Percentiles rank a stretch among this genome's conserved stretches.
Evolutionary conservation across 495 filamentous ascomycete species (phyloP).

Genomic region (Daldinia vernicosa): DNA sequence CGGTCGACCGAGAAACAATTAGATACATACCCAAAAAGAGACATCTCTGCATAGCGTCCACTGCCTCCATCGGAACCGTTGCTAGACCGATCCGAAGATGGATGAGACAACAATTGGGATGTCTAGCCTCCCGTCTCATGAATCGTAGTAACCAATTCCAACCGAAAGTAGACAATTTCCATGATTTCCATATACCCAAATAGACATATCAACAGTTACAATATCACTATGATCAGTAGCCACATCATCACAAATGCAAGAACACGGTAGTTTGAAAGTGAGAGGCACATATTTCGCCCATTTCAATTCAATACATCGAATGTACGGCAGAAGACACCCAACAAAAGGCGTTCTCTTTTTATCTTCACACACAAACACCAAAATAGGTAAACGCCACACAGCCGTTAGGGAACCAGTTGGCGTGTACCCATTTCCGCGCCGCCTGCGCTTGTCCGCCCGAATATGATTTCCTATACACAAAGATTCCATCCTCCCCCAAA

Average conservation of each 20-base stretch:
- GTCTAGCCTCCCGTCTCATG: neutral
- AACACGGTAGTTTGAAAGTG: conserved; percentile 24
- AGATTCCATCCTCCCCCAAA: conserved; percentile 16
- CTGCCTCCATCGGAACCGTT: neutral
- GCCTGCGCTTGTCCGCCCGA: conserved; percentile 21
- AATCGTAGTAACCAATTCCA: neutral
- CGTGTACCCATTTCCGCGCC: conserved; percentile 25
- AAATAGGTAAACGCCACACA: conserved; percentile 34
- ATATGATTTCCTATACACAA: conserved; percentile 41
- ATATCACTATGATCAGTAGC: neutral
- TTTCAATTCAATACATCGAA: conserved; percentile 39
- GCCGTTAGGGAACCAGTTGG: conserved; percentile 20
- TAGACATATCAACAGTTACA: neutral
- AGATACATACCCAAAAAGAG: neutral
- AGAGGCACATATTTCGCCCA: conserved; percentile 36
- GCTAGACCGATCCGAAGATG: neutral
- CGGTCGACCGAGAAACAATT: neutral
- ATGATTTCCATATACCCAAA: neutral
- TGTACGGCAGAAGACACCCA: conserved; percentile 36
- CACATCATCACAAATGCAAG: neutral
- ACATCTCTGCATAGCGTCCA: neutral
- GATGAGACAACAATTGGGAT: neutral
- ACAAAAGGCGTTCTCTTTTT: conserved; percentile 18
- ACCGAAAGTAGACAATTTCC: neutral
- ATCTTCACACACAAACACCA: conserved; percentile 26